These are phyloP conservation scores for Pleurotus eryngii DNA, from an alignment of 768 basidiomycete species.

Conservation along the genomic window DNA sequence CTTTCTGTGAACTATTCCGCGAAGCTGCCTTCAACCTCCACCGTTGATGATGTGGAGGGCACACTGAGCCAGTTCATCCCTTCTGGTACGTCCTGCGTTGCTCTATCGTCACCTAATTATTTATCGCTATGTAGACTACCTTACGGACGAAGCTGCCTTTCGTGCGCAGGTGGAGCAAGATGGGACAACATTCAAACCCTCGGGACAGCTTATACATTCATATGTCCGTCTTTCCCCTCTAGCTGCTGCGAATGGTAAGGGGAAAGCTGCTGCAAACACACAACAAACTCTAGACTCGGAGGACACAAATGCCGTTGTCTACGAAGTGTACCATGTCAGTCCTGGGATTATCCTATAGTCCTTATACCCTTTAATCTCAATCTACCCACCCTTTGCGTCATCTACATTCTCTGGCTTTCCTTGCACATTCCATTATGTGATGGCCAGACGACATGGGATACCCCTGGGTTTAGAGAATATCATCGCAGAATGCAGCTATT, in stretches of 20 bases:
- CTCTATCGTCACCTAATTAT: not conserved
- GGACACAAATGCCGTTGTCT: constrained; percentile 64
- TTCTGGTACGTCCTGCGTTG: constrained; percentile 40
- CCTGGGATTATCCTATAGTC: not conserved
- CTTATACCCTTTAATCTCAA: not conserved
- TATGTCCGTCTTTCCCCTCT: constrained; percentile 61
- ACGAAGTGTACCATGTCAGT: constrained; percentile 88
- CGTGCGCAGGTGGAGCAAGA: constrained; percentile 70
- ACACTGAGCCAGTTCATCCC: constrained; percentile 77
- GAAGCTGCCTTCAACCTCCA: constrained; percentile 60
- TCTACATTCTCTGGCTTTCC: not conserved
- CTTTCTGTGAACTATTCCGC: constrained; percentile 66
- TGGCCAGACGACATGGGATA: constrained; percentile 73
- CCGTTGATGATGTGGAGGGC: constrained; percentile 86
- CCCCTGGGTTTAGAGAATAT: constrained; percentile 86
- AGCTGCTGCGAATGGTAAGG: constrained; percentile 41
- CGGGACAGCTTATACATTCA: constrained; percentile 70
- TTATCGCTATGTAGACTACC: constrained; percentile 51
- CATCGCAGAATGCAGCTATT: constrained; percentile 93
- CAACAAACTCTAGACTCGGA: constrained; percentile 39
- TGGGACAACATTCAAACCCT: constrained; percentile 71
- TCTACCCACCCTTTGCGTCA: not conserved
- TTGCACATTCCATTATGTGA: not conserved
- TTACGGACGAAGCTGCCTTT: constrained; percentile 66
- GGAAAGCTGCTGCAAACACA: constrained; percentile 44